Evolutionary conservation across 2,329 filamentous ascomycete genomes (phyloP).

Genomic region (Alternaria sp.): DNA sequence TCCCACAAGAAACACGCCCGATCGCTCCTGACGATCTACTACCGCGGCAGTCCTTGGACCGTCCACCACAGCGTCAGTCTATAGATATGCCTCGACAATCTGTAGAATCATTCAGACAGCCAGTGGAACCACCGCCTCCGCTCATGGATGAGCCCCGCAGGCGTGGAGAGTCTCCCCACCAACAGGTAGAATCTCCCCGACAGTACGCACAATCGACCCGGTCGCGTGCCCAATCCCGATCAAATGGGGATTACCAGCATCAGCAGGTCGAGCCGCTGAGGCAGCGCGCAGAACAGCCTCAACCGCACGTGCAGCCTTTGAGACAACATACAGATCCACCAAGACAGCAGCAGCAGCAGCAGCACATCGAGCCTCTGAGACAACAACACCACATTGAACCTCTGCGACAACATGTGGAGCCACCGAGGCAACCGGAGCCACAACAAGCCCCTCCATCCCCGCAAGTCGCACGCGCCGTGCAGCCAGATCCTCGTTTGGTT

Average conservation of each 20-base stretch:
- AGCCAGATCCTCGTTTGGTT: slow-evolving; percentile 45
- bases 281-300: background rate
- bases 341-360: slow-evolving; percentile 7
- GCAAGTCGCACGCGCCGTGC: slow-evolving; percentile 26
- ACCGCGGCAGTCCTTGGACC: slow-evolving; percentile 21
- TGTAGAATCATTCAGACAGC: slow-evolving; percentile 1
- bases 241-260: background rate
- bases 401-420: slow-evolving; percentile 3
- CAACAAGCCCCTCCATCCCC: slow-evolving; percentile 8
- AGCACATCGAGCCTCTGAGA: slow-evolving; percentile 1
- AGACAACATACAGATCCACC: slow-evolving; percentile 6
- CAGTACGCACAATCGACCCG: slow-evolving; percentile 3
- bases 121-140: background rate
- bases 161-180: background rate
- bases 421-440: slow-evolving; percentile 8
- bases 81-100: slow-evolving; percentile 4
- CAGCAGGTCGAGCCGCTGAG: slow-evolving; percentile 4
- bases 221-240: background rate
- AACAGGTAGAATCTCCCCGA: background rate
- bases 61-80: slow-evolving; percentile 2
- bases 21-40: slow-evolving; percentile 32
- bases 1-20: slow-evolving; percentile 49
- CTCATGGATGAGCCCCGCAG: slow-evolving; percentile 2
- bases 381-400: slow-evolving; percentile 8
- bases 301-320: slow-evolving; percentile 6